Base-by-base conservation (phyloP, 768 basidiomycete genomes). In the Candolleomyces eurysporus region DNA sequence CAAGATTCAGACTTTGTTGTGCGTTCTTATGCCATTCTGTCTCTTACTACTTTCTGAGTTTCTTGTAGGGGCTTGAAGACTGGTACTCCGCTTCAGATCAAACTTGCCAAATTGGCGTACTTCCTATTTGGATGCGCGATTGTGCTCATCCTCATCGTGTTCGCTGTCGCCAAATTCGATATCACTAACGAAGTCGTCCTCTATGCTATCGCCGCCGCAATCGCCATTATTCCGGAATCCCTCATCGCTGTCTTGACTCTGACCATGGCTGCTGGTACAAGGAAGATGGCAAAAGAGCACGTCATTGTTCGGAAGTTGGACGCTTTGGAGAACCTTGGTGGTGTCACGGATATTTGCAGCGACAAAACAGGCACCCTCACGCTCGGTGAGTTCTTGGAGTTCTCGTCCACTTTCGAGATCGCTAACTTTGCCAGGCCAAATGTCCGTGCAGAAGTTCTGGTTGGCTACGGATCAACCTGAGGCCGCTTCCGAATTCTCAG, bases 341-440 rank as follows among this genome's bases (percentile, higher is more conserved):
- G 80, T 9, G 84, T 88, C 8, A 76, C 74, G 4, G 74, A 78
- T 65, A 75, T 79, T 43, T 88, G 86, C 68, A 85, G 84, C 22
- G 87, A 89, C 70, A 88, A 88, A 70, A 89, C 87, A 0, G 87
- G 87, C 26, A 89, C 87, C 16, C 68, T 84, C 32, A 84, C 83
- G 2, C 70, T 78, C 1, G 74, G 74, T 71, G 30, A 52, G 65
- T 63, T 48, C 3, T 51, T 51, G 48, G 10, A 11, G 39, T 50
- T 11, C 48, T 42, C 13, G 19, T 26, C 19, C 32, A 11, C 22
- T 48, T 5, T 9, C 14, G 2, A 11, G 21, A 14, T 53, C 60
- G 36, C 55, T 61, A 50, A 58, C n/a, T 17, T 59, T 51, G 0
- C 53, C 19, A 76, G 78, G 78, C 1, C 69, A 75, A 63, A 79